Evolutionary conservation across 169 alveolate species (phyloP).

Genomic region (Toxoplasma gondii): DNA sequence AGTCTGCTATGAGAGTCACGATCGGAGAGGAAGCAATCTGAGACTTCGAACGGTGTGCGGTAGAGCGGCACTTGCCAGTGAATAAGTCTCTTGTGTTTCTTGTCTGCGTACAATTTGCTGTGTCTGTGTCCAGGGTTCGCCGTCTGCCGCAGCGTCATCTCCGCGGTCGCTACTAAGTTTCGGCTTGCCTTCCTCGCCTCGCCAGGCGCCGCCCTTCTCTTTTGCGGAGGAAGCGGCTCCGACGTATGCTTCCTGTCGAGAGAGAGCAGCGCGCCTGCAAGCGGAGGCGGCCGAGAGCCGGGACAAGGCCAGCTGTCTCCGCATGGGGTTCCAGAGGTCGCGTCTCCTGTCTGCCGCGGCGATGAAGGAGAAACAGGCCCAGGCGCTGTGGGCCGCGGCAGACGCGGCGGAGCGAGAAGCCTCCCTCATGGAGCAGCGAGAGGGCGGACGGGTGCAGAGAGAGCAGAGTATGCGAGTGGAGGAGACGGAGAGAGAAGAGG

Average conservation of each 20-base stretch:
- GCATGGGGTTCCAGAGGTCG: neutral
- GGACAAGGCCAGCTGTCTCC: conserved; percentile 26
- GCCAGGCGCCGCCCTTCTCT: neutral
- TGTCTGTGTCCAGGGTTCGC: neutral
- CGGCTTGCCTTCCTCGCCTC: neutral
- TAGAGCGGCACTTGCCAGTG: no score
- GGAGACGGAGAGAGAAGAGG: neutral
- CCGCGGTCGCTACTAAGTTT: neutral
- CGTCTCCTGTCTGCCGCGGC: conserved; percentile 27
- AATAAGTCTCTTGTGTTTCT: neutral
- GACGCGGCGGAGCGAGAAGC: conserved; percentile 19
- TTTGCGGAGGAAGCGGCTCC: neutral
- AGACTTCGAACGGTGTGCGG: no score
- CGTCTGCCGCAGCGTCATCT: neutral
- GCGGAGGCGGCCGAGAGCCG: conserved; percentile 24
- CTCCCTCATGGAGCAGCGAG: neutral
- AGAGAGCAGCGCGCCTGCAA: neutral
- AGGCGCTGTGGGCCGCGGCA: conserved; percentile 1
- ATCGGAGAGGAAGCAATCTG: no score
- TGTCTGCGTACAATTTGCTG: neutral
- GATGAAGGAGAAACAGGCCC: neutral
- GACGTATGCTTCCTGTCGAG: neutral
- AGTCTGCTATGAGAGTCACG: no score
- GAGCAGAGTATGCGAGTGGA: neutral
- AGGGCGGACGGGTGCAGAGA: neutral